Base-by-base conservation (phyloP, 2,329 filamentous ascomycete species). In the Aspergillus aculeatus region DNA sequence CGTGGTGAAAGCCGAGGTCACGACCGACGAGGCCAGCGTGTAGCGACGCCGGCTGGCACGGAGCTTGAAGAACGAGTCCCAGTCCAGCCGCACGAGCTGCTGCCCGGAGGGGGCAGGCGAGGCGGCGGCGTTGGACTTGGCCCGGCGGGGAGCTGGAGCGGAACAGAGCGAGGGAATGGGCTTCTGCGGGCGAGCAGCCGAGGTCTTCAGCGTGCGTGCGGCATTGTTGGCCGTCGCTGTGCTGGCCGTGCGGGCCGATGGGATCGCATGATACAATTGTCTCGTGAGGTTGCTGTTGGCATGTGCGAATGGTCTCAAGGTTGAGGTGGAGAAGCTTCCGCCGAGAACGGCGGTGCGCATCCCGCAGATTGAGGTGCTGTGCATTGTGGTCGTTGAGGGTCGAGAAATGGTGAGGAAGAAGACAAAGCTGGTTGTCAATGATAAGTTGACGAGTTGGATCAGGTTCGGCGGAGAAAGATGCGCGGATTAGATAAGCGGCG, bases 61-160 rank as follows among this genome's bases (percentile, higher is more conserved):
- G 61, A 98, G 88, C 73, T 87, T 86, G 82, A 98, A 96, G 82
- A 96, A 98, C 55, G 86, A 87, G 80, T 97, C 89, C 94, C 94
- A 98, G 78, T 92, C 86, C 47, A 93, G 85, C n/a, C 76, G 71
- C 38, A 75, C 65, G 57, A 70, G 64, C 57, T 73, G 64, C 57
- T 73, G 68, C 32, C 71, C 67, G 19, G 76, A 60, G 11, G 75
- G 64, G 4, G 58, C 49, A n/a, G 38, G 12, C 32, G 32, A 44
- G 14, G 38, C 14, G 14, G 67, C 53, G 26, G 68, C 56, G 21
- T 71, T 71, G 23, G 71, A 75, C 49, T 74, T 71, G 14, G 65
- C 51, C 21, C 72, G 73, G 49, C 47, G 23, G 58, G 59, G 31
- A 58, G 57, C 29, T 50, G 57, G 5, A 16, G 5, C 14, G 26